A percentile compares a stretch with the other conserved stretches of the same genome.
phyloP scores from a whole-genome alignment of 345 rosid species.

The Hypericum perforatum region DNA sequence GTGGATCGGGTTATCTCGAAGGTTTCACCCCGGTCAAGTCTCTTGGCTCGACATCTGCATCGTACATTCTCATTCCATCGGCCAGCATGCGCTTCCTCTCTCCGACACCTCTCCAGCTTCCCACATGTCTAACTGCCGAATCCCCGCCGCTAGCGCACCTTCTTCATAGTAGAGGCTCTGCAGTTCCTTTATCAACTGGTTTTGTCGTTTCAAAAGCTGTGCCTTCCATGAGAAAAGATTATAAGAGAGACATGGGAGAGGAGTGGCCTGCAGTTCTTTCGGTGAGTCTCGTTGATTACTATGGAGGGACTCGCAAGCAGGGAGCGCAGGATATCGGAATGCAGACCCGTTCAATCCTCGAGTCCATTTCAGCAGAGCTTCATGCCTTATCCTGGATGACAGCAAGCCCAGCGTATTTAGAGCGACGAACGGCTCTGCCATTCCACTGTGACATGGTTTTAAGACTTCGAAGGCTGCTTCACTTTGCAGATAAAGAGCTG shows the following conservation, averaged over 20 bases:
- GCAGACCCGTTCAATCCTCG: slow-evolving; percentile 70
- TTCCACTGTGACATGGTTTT: slow-evolving; percentile 95
- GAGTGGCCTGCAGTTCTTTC: slow-evolving; percentile 96
- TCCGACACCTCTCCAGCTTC: slow-evolving; percentile 79
- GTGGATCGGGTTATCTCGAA: slow-evolving; percentile 56
- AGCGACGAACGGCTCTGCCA: slow-evolving; percentile 73
- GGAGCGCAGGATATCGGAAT: slow-evolving; percentile 62
- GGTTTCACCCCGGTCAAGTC: slow-evolving; percentile 93
- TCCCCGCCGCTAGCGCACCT: slow-evolving; percentile 99
- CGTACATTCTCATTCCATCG: slow-evolving; percentile 86
- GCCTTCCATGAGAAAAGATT: slow-evolving; percentile 76
- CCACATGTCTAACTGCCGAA: slow-evolving; percentile 90
- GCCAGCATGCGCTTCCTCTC: slow-evolving; percentile 97
- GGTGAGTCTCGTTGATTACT: slow-evolving; percentile 79
- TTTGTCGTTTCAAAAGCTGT: slow-evolving; percentile 90
- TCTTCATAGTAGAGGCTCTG: slow-evolving; percentile 91
- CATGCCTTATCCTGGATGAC: slow-evolving; percentile 99
- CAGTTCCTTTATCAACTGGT: slow-evolving; percentile 79
- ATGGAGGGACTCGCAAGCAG: slow-evolving; percentile 60
- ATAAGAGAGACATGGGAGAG: slow-evolving; percentile 50
- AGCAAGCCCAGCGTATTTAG: slow-evolving; percentile 76
- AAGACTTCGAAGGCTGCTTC: slow-evolving; percentile 87
- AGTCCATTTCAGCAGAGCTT: slow-evolving; percentile 81
- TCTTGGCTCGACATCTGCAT: slow-evolving; percentile 68
- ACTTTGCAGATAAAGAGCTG: slow-evolving; percentile 72